Base-by-base conservation (phyloP, 257 asterid genomes). In the Agastache rugosa region DNA sequence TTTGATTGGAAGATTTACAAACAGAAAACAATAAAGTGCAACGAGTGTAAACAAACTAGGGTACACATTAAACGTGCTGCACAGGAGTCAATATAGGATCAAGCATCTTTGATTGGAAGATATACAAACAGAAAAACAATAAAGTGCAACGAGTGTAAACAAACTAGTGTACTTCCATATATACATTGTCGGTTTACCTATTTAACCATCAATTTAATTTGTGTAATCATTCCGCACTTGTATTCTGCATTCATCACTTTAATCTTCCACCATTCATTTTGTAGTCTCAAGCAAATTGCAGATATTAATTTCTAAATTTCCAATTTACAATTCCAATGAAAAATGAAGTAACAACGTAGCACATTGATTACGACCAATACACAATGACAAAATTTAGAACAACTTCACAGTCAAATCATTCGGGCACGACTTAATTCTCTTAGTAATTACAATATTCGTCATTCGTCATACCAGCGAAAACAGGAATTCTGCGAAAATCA, bases 131-230 rank as follows among this genome's bases (percentile, higher is more conserved):
- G 0, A 17, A 15, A 72, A 59, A 17, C 39, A n/a, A 61, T 7
- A 61, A 25, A 71, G 42, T 48, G 58, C 53, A 34, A 63, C 63
- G 47, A 8, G 53, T 62, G 50, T 8, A 64, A 54, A 14, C 23
- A 53, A 54, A 23, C 37, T 51, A 22, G 35, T 27, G 8, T 27
- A 29, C 75, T 14, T 35, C 62, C 72, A 31, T 53, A 61, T 19
- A 16, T 16, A 34, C 42, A 11, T 14, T 29, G 19, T 35, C 3
- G 54, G 19, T 48, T 39, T 22, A 8, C 9, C 15, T 35, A 16
- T 55, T 22, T 56, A 31, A 47, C 11, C 34, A 8, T 67, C 67
- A 23, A 74, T 29, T 29, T 29, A 29, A 53, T 64, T 14, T 55
- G 11, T 41, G 16, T 3, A 27, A 29, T 29, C 22, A 37, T 53